A percentile compares a stretch with the other conserved stretches of the same genome.
Conservation (phyloP, 306 rosid genomes). For the Cotoneaster glaucophyllus region DNA sequence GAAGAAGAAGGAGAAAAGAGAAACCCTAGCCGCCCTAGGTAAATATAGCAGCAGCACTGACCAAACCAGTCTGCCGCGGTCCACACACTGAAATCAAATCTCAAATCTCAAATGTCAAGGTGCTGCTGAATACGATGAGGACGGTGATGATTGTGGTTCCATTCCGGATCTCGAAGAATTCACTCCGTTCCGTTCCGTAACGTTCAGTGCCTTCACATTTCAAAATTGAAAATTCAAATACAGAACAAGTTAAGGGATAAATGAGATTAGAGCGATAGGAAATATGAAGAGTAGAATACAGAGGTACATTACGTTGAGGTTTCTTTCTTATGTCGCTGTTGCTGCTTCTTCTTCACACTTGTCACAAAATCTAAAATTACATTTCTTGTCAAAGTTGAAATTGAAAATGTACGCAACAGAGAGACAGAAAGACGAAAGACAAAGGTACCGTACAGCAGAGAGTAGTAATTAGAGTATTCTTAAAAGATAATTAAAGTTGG, state of each 20-base stretch:
- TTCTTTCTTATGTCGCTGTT: neutral
- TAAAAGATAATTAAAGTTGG: neutral
- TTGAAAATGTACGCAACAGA: neutral
- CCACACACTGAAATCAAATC: slow-evolving; percentile 16
- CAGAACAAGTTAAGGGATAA: slow-evolving; percentile 1
- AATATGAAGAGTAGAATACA: neutral
- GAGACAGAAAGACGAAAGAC: neutral
- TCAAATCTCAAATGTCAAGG: neutral
- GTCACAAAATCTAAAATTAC: neutral
- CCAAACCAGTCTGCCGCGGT: neutral
- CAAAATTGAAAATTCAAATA: neutral
- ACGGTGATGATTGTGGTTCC: neutral
- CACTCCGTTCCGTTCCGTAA: neutral
- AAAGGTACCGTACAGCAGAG: neutral
- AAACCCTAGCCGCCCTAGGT: slow-evolving; percentile 37
- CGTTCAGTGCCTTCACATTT: neutral
- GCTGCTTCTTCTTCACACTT: neutral
- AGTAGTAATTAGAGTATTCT: neutral
- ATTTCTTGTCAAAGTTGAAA: neutral
- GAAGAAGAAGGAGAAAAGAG: slow-evolving; percentile 2
- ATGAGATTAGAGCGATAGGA: neutral
- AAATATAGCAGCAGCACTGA: slow-evolving; percentile 1
- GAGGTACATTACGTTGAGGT: neutral
- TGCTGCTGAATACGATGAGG: neutral
- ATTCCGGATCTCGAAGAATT: slow-evolving; percentile 17